phyloP scores from a whole-genome alignment of 176 grass and related monocot species.

The Bolboschoenus planiculmis region DNA sequence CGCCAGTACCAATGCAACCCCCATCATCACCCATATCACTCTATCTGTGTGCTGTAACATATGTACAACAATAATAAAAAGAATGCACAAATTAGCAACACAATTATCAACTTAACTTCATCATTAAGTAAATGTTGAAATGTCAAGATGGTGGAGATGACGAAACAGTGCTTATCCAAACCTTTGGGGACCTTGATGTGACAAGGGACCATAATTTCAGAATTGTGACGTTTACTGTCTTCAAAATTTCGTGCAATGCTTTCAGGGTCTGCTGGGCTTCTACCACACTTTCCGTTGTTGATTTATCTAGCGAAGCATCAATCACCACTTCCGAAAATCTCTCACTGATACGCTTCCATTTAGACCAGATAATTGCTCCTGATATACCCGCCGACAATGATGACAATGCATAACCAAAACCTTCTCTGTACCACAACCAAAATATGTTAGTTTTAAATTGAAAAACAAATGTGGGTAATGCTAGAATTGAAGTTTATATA shows the following conservation, averaged over 20 bases:
- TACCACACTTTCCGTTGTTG: constrained; percentile 72
- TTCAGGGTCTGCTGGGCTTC: constrained; percentile 60
- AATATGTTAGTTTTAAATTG: neutral
- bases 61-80: neutral
- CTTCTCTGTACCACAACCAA: constrained; percentile 44
- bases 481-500: neutral
- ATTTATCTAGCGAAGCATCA: constrained; percentile 59
- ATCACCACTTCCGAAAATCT: constrained; percentile 52
- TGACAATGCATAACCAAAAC: constrained; percentile 41
- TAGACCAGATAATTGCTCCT: constrained; percentile 56
- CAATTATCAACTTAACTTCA: neutral
- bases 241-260: constrained; percentile 47
- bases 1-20: constrained; percentile 35
- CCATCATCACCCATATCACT: constrained; percentile 49
- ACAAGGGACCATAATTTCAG: constrained; percentile 61
- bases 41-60: constrained; percentile 54
- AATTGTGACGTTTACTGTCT: constrained; percentile 45
- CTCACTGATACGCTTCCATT: constrained; percentile 22
- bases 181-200: constrained; percentile 64
- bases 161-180: neutral
- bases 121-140: neutral
- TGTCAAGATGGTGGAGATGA: neutral
- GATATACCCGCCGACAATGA: constrained; percentile 18
- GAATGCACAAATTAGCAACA: neutral
- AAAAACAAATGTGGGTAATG: neutral